These are phyloP conservation scores for Stromatinia cepivora DNA, from an alignment of 2,329 filamentous ascomycete species.

Conservation along the genomic window DNA sequence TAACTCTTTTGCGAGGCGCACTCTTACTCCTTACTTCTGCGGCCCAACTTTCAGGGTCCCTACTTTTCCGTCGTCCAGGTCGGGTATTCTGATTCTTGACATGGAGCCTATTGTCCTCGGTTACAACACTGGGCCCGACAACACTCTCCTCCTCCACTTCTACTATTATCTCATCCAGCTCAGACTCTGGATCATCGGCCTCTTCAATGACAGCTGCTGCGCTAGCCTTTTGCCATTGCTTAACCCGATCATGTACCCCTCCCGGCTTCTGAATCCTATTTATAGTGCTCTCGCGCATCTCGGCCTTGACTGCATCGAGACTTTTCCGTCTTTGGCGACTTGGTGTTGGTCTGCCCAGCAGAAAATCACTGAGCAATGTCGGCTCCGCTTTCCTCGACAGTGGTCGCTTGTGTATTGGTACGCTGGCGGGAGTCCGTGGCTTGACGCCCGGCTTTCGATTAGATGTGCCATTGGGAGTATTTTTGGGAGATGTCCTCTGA, in stretches of 20 bases:
- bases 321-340: slow-evolving; percentile 58
- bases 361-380: slow-evolving; percentile 57
- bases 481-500: slow-evolving; percentile 28
- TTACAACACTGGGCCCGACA: slow-evolving; percentile 35
- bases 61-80: slow-evolving; percentile 33
- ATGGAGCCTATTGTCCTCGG: slow-evolving; percentile 59
- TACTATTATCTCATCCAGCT: slow-evolving; percentile 62
- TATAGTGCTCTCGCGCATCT: slow-evolving; percentile 53
- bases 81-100: slow-evolving; percentile 40
- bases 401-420: slow-evolving; percentile 33
- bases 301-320: slow-evolving; percentile 58
- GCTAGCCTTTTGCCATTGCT: slow-evolving; percentile 80
- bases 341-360: slow-evolving; percentile 57
- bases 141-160: slow-evolving; percentile 61
- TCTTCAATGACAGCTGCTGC: slow-evolving; percentile 61
- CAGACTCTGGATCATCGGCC: slow-evolving; percentile 51
- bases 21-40: slow-evolving; percentile 34
- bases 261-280: slow-evolving; percentile 61
- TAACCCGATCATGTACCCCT: slow-evolving; percentile 76
- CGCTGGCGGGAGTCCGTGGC: slow-evolving; percentile 33
- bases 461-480: slow-evolving; percentile 32
- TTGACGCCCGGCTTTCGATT: slow-evolving; percentile 29
- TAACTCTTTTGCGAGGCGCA: slow-evolving; percentile 79
- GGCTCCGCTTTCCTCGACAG: slow-evolving; percentile 42
- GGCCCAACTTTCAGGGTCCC: slow-evolving; percentile 37